A percentile compares a stretch with the other conserved stretches of the same genome.
phyloP scores from a whole-genome alignment of 331 rosid species.

The Prunus yedoensis region DNA sequence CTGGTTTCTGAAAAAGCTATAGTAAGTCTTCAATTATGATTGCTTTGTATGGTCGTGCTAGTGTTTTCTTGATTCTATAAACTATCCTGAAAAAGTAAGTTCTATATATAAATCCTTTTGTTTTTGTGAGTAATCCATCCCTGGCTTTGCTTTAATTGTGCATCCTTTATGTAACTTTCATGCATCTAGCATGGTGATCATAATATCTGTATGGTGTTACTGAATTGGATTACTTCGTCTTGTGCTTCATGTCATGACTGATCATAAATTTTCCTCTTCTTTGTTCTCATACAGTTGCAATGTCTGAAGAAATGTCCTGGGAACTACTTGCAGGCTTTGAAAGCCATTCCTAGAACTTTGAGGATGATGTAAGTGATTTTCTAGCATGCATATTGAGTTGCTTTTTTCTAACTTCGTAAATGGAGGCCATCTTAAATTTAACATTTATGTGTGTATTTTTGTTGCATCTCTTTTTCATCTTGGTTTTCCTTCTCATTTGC shows the following conservation, averaged over 20 bases:
- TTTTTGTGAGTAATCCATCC: slow-evolving; percentile 15
- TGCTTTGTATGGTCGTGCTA: slow-evolving; percentile 9
- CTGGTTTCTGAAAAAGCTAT: slow-evolving; percentile 89
- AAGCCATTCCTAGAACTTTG: slow-evolving; percentile 88
- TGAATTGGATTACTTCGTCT: slow-evolving; percentile 5
- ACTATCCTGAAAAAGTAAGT: background rate
- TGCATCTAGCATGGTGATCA: slow-evolving; percentile 1
- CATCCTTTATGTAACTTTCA: background rate
- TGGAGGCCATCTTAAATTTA: background rate
- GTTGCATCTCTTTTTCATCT: no score
- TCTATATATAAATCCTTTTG: background rate
- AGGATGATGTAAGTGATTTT: slow-evolving; percentile 86
- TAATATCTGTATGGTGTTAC: slow-evolving; percentile 3
- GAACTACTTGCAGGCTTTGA: slow-evolving; percentile 84
- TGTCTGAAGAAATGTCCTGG: slow-evolving; percentile 78
- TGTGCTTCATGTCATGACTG: slow-evolving; percentile 5
- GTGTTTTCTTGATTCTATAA: slow-evolving; percentile 23
- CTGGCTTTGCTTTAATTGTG: background rate
- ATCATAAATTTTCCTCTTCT: background rate
- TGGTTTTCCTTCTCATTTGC: no score
- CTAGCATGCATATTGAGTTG: background rate
- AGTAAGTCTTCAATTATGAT: slow-evolving; percentile 56
- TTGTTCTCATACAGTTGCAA: slow-evolving; percentile 64
- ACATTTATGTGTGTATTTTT: background rate
- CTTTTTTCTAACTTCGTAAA: background rate